phyloP scores from a whole-genome alignment of 177 flowering plant species.

The Tripterygium wilfordii region DNA sequence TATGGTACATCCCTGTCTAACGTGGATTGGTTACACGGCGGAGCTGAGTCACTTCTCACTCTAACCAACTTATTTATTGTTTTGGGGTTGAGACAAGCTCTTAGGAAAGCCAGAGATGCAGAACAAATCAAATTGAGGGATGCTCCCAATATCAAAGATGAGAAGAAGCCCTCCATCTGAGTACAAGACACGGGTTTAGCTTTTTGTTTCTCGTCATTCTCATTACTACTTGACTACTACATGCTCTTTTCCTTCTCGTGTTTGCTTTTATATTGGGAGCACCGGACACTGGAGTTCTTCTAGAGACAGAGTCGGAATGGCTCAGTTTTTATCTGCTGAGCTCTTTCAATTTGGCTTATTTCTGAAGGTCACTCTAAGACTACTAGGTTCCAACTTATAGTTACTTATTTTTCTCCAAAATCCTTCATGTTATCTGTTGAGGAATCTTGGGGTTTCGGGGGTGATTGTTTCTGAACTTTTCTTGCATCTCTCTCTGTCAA shows the following conservation, averaged over 20 bases:
- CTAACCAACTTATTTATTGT: slow-evolving; percentile 87
- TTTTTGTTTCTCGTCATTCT: neutral
- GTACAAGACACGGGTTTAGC: slow-evolving; percentile 2
- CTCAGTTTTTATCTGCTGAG: no score
- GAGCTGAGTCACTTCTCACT: slow-evolving; percentile 90
- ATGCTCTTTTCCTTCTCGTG: neutral
- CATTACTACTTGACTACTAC: neutral
- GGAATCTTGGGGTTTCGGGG: no score
- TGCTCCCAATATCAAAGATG: slow-evolving; percentile 27
- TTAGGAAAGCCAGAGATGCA: slow-evolving; percentile 38
- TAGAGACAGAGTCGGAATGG: no score
- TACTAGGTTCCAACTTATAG: no score
- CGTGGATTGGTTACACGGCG: slow-evolving; percentile 95
- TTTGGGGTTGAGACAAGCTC: slow-evolving; percentile 68
- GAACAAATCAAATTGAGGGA: slow-evolving; percentile 18
- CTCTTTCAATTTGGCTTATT: no score
- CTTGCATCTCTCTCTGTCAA: no score
- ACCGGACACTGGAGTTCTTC: no score
- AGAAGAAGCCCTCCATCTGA: slow-evolving; percentile 40
- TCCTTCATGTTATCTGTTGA: no score
- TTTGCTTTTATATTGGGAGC: no score
- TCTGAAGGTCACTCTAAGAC: no score
- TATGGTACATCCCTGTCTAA: slow-evolving; percentile 93
- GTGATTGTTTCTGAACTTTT: no score
- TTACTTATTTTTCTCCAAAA: no score